phyloP scores from a whole-genome alignment of 2,329 filamentous ascomycete genomes.

The Cladosporium sp. region DNA sequence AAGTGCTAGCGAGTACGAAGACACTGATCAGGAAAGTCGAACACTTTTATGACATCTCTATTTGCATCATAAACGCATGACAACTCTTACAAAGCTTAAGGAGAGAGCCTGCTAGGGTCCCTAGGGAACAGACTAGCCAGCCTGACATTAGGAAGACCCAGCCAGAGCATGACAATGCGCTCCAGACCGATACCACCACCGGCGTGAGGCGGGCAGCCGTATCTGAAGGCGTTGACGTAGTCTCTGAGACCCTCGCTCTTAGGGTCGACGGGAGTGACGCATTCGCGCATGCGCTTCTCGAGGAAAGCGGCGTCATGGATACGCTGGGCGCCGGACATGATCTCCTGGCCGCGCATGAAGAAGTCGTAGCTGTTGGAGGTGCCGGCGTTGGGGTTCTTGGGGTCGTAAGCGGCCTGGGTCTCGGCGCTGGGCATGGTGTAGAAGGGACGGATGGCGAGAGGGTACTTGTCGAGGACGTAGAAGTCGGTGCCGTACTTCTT shows the following conservation, averaged over 20 bases:
- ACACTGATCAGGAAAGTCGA: too few relatives aligned
- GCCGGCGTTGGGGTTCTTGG: constrained; percentile 46
- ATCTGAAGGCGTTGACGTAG: constrained; percentile 58
- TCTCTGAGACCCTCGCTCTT: constrained; percentile 54
- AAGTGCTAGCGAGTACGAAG: too few relatives aligned
- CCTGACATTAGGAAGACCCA: constrained; percentile 58
- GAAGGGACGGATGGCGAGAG: constrained; percentile 78
- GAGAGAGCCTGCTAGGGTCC: constrained; percentile 52
- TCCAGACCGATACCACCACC: constrained; percentile 61
- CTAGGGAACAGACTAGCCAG: constrained; percentile 58
- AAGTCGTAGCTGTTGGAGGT: constrained; percentile 61
- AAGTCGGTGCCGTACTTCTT: constrained; percentile 93
- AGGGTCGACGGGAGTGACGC: constrained; percentile 53
- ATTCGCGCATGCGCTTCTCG: constrained; percentile 51
- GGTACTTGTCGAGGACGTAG: constrained; percentile 96
- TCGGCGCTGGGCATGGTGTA: constrained; percentile 77
- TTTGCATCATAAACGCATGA: too few relatives aligned
- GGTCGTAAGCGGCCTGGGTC: constrained; percentile 44
- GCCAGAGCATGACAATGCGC: constrained; percentile 61
- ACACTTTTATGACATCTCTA: too few relatives aligned
- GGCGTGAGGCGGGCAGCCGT: constrained; percentile 58
- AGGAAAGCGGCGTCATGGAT: constrained; percentile 57
- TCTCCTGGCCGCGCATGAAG: constrained; percentile 66
- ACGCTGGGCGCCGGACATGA: constrained; percentile 61
- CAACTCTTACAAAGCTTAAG: constrained; percentile 24